A percentile compares a stretch with the other conserved stretches of the same genome.
These are phyloP conservation scores for Thelonectria olida DNA, from an alignment of 2,329 filamentous ascomycete species.

Conservation along the genomic window DNA sequence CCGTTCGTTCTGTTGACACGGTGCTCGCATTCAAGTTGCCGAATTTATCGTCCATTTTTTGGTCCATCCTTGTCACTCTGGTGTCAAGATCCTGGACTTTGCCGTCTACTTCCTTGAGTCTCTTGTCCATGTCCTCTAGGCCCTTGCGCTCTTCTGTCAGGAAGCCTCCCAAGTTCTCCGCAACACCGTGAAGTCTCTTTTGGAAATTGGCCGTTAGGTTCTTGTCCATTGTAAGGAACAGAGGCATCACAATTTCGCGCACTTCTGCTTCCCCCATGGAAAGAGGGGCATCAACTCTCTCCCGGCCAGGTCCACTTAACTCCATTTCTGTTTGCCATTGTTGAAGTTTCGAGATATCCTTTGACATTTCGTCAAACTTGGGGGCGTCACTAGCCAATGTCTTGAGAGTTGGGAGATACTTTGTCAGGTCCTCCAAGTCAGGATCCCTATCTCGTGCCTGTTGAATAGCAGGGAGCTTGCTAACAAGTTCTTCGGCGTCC, in stretches of 20 bases:
- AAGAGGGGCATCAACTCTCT: neutral
- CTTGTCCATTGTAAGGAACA: slow-evolving; percentile 18
- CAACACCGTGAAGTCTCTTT: slow-evolving; percentile 8
- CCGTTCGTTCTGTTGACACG: neutral
- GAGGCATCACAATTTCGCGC: slow-evolving; percentile 14
- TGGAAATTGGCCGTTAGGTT: slow-evolving; percentile 7
- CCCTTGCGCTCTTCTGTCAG: slow-evolving; percentile 32
- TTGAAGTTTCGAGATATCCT: neutral
- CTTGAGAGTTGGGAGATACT: neutral
- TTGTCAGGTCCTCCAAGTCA: neutral
- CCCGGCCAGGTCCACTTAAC: neutral
- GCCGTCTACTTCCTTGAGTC: slow-evolving; percentile 13
- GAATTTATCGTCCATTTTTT: slow-evolving; percentile 4
- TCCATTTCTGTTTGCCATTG: neutral
- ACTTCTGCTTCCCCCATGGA: slow-evolving; percentile 20
- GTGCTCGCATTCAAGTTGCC: neutral
- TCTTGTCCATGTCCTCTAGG: slow-evolving; percentile 19
- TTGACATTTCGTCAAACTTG: neutral
- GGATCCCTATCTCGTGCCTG: neutral
- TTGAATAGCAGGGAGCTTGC: neutral
- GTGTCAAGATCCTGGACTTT: neutral
- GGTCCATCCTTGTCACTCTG: neutral
- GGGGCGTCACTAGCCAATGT: neutral
- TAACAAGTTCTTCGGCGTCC: neutral
- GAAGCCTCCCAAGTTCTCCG: slow-evolving; percentile 26